Base-by-base conservation (phyloP, 441 rosid genomes). In the Geranium incanum region DNA sequence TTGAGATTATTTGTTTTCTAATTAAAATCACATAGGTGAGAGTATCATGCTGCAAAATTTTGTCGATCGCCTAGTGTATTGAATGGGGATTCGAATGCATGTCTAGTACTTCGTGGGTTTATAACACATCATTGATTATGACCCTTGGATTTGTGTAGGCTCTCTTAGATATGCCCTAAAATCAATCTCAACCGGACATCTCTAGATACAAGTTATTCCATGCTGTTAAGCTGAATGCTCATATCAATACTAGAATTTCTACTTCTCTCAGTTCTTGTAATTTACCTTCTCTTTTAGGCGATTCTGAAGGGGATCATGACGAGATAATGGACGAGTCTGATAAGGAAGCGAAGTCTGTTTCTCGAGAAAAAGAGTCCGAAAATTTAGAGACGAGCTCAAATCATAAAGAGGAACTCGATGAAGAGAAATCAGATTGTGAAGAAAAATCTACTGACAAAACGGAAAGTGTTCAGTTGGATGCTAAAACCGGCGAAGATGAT, bases 261-360 rank as follows among this genome's bases (percentile, higher is more conserved):
- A 57, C 4, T 55, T 16, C 23, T 57, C 63, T 16, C 18, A 8
- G 64, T 59, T 59, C 64, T 21, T 59, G 18, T 16, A 57, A 57
- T 7, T 59, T 33, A 68, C 67, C 23, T 70, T 71, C 65, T 71
- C 16, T 52, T 62, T 48, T 74, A 81, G 92, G 75, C 74, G 80
- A 79, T 77, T 81, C 84, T 74, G 77, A 72, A 48, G 55, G 55
- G 12, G 55, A 48, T 48, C 55, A 48, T 39, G 88, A 71, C 1
- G 81, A 76, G 68, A 76, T 72, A 72, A 75, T 72, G 73, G 78
- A 73, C 16, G 79, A 81, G 78, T 81, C 87, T 75, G 90, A 82
- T 12, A 83, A 80, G 79, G 87, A 87, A 73, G 72, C 37, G 78
- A 71, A 80, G 60, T 73, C 88, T 16, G 66, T 43, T 75, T 82